Evolutionary conservation across 164 flowering plant species (phyloP), one percentile per base, ranked within the genome.

Genomic region (Stephania yunnanensis): DNA sequence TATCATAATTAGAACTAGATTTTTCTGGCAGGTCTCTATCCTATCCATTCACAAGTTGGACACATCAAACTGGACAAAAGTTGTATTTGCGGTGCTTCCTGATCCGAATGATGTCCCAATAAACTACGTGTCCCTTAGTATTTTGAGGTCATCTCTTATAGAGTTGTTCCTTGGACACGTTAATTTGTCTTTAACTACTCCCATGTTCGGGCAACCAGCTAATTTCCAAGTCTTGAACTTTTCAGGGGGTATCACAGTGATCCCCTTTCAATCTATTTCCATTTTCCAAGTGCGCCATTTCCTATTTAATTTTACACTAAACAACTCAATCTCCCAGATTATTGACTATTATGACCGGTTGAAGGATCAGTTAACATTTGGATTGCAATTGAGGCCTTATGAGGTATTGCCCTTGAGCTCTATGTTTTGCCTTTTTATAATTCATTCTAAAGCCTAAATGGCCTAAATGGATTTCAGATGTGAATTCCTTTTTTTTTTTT

Each of bases 11-110:
- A 61, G 53, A 68, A 17, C 19, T 52, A 11, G 5, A 58, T 5
- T 46, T 69, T 78, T 13, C 46, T 17, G 46, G 73, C 89, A 92
- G 97, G 89, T 92, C 75, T 85, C 86, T 71, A 82, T 91, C 66
- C 75, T 91, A 73, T 89, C 97, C 50, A 84, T 91, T 89, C 87
- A 86, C 75, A 78, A 80, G 75, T 46, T 73, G 9, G 76, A 67
- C 74, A 78, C 78, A 25, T 73, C 89, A 74, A 89, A 92, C 81
- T 81, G 74, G 81, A 92, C 89, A 5, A 68, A 81, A 77, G 92
- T 92, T 81, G 87, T 86, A 71, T 89, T 92, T 83, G 95, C 92
- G 75, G 78, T 89, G 78, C 87, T 91, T 83, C 79, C 97, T 61
- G 85, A 86, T 78, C 90, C 89, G 61, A 76, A 78, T n/a, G 80